phyloP scores from a whole-genome alignment of 306 rosid genomes.

The Lagenaria siceraria region DNA sequence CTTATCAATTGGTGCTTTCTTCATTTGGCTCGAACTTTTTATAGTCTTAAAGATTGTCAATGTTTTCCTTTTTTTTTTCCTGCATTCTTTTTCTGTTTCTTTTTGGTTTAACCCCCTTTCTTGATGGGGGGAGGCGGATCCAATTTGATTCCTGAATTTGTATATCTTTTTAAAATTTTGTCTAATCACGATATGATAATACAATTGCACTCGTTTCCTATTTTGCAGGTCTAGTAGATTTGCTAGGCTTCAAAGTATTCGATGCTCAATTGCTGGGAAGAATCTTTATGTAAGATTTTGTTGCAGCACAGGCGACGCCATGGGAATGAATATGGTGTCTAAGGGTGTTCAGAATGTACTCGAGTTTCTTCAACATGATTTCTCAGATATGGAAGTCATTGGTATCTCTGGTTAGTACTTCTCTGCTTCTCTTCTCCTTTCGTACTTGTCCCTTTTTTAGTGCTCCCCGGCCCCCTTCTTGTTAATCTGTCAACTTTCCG shows the following conservation, averaged over 20 bases:
- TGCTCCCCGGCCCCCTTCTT: background rate
- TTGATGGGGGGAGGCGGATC: background rate
- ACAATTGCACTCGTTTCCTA: background rate
- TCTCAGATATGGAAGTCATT: constrained; percentile 57
- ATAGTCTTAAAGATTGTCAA: background rate
- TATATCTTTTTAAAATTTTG: background rate
- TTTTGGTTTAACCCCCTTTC: background rate
- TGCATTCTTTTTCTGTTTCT: background rate
- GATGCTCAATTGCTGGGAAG: constrained; percentile 43
- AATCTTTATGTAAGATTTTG: constrained; percentile 45
- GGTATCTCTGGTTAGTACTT: constrained; percentile 42
- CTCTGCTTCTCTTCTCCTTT: background rate
- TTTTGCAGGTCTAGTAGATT: constrained; percentile 1
- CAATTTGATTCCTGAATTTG: background rate
- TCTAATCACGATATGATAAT: background rate
- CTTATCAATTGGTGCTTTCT: background rate
- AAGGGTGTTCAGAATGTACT: constrained; percentile 27
- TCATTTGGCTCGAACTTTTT: background rate
- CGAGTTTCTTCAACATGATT: constrained; percentile 37
- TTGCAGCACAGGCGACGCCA: constrained; percentile 55
- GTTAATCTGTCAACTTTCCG: background rate
- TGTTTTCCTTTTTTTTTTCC: background rate
- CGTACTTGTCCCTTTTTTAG: background rate
- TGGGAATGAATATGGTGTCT: constrained; percentile 11
- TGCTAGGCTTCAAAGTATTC: constrained; percentile 14